Percentiles rank a stretch among this genome's conserved stretches.
Evolutionary conservation across 108 stramenopile species (phyloP).

Genomic region (Fistulifera solaris): DNA sequence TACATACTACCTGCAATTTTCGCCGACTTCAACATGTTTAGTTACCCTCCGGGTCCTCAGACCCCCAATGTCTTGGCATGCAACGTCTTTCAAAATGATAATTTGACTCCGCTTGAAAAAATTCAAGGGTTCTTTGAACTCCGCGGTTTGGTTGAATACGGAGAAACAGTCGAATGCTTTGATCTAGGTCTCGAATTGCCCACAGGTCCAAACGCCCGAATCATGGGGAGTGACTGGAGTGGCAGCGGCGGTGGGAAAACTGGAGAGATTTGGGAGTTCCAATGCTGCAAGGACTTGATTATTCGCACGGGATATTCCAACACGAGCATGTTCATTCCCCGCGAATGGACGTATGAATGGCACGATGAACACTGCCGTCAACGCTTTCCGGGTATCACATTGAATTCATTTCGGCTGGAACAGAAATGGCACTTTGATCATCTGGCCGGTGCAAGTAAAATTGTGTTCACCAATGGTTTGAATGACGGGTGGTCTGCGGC

Average conservation of each 20-base stretch:
- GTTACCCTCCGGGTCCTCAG: constrained; percentile 54
- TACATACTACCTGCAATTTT: constrained; percentile 44
- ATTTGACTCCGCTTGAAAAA: constrained; percentile 15
- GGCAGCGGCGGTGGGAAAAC: constrained; percentile 50
- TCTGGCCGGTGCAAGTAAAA: constrained; percentile 27
- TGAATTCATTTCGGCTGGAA: constrained; percentile 41
- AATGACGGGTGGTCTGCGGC: constrained; percentile 56
- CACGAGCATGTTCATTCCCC: constrained; percentile 46
- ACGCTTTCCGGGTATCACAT: constrained; percentile 31
- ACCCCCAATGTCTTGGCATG: constrained; percentile 41
- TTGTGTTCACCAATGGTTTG: constrained; percentile 66
- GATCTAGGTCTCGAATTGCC: constrained; percentile 55
- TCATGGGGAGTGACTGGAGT: constrained; percentile 53
- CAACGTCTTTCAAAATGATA: constrained; percentile 32
- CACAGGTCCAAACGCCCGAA: constrained; percentile 39
- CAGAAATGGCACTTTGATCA: constrained; percentile 48
- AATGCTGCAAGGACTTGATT: constrained; percentile 29
- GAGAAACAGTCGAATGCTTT: constrained; percentile 35
- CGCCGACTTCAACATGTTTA: constrained; percentile 66
- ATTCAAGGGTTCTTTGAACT: constrained; percentile 8
- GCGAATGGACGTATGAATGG: constrained; percentile 43
- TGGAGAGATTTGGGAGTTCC: constrained; percentile 74
- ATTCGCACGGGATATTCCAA: constrained; percentile 22
- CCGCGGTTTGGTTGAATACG: constrained; percentile 5
- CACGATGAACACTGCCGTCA: constrained; percentile 36